Evolutionary conservation across 31 red algal genomes (phyloP), one percentile per base, ranked within the genome.

Genomic region (Endocladia muricata): DNA sequence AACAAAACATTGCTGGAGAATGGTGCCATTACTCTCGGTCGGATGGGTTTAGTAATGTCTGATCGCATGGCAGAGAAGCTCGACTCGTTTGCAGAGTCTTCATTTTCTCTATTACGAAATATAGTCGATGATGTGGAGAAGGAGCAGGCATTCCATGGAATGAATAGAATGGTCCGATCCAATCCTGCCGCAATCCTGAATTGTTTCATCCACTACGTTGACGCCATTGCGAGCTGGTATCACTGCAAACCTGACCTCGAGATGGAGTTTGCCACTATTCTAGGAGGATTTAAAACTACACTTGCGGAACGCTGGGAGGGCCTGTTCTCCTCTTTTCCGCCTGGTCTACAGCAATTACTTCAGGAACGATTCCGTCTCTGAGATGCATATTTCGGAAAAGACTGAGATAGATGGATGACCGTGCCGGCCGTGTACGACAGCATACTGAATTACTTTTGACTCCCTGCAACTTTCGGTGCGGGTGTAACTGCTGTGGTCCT

Each of bases 161-260:
- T 91, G 66, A 79, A 79, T 37, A 54, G 41, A 5, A 68, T 84
- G 78, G 62, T 84, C 19, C 41, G 58, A 54, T 34, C 60, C 1
- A 91, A 91, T 68, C 88, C 88, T 25, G 68, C 55, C 9, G 77
- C 77, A 40, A 76, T 91, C 57, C 69, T 90, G 31, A 37, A 62
- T 30, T 72, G 71, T 56, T 90, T 90, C 48, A 64, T 48, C 37
- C 68, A 73, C 28, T 90, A 82, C 21, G 63, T 76, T 44, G 86
- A 90, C 69, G 79, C 79, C 23, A 80, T 90, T 41, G 86, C 66
- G 61, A 82, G 78, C 43, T 90, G 86, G 86, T 79, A 62, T 61
- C 86, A 79, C 42, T 76, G 61, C 73, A 78, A 71, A 28, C 72
- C 74, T 54, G 75, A 90, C 32, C 69, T 90, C 13, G 86, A 90